Base-by-base conservation (phyloP, 352 stramenopile species). In the Globisporangium apiculatum region DNA sequence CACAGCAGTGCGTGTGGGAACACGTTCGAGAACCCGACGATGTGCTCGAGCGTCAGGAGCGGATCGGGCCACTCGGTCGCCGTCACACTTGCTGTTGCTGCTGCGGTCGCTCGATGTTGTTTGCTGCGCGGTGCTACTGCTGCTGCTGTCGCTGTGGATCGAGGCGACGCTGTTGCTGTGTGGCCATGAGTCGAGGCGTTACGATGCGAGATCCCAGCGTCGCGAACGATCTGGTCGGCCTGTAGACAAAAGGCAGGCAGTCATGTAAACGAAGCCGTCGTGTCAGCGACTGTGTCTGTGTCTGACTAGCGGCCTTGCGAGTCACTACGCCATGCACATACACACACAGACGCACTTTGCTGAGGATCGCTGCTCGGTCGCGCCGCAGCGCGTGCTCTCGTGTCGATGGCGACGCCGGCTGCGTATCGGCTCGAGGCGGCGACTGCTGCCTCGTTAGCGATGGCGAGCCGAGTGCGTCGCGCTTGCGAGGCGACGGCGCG, bases 21-120 rank as follows among this genome's bases (percentile, higher is more conserved):
- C 2, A 57, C 53, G n/a, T 70, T 75, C 31, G 76, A 87, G 52
- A 89, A 84, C 0, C 80, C 80, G 45, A 89, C 71, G 53, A 93
- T 67, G 12, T 78, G 73, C 18, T 67, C 59, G 15, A 93, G 64
- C 6, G 71, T 65, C 18, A 90, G 66, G 48, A 90, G 83, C 8
- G 79, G 79, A 53, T 89, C 76, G 15, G 79, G 78, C 78, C 76
- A 88, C 48, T 84, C 73, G 1, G 64, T 69, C 58, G 65, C 61
- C 2, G 69, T 83, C n/a, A 64, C 65, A 8, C 55, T 67, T 5
- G 73, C 68, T 5, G 69, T 45, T 40, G 42, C 57, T 58, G 55
- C 47, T 37, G 47, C 17, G 38, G 9, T 3, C 10, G 46, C 35
- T 55, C 9, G 4, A 7, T 40, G 35, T 17, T 40, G 35, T 40